Evolutionary conservation across 2,329 filamentous ascomycete genomes (phyloP).

Genomic region (Bipolaris zeicola): DNA sequence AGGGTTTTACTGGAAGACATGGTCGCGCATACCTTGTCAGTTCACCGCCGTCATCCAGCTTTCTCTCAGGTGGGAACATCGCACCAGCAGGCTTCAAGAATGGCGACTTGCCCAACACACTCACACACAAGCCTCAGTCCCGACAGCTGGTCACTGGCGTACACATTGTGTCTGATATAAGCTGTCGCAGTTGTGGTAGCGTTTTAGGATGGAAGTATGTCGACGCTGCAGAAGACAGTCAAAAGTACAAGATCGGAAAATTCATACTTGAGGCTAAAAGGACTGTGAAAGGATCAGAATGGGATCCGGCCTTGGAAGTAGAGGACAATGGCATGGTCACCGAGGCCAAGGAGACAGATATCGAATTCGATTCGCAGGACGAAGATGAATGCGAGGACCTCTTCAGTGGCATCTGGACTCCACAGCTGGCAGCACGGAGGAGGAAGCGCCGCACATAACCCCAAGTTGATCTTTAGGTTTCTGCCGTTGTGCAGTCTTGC

Average conservation of each 20-base stretch:
- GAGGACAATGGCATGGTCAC: slow-evolving; percentile 19
- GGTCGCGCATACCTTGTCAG: slow-evolving; percentile 68
- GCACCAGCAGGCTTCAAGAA: slow-evolving; percentile 19
- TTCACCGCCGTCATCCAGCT: slow-evolving; percentile 46
- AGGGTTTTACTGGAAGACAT: slow-evolving; percentile 69
- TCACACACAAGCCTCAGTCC: slow-evolving; percentile 61
- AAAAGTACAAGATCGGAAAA: slow-evolving; percentile 70
- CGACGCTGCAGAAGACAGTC: slow-evolving; percentile 64
- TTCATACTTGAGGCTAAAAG: slow-evolving; percentile 68
- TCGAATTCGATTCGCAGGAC: slow-evolving; percentile 68
- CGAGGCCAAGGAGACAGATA: slow-evolving; percentile 34
- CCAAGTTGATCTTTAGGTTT: slow-evolving; percentile 1
- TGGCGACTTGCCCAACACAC: slow-evolving; percentile 62
- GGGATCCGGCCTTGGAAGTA: slow-evolving; percentile 53
- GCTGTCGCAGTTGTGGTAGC: slow-evolving; percentile 61
- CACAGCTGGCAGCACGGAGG: slow-evolving; percentile 56
- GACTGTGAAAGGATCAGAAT: slow-evolving; percentile 57
- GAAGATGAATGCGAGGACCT: slow-evolving; percentile 71
- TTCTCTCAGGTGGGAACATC: slow-evolving; percentile 8
- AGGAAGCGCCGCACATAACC: slow-evolving; percentile 18
- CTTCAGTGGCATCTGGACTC: slow-evolving; percentile 66
- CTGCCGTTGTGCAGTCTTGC: not conserved
- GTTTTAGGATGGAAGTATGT: slow-evolving; percentile 70
- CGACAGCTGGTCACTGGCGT: slow-evolving; percentile 66
- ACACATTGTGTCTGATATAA: slow-evolving; percentile 66